Evolutionary conservation across 352 stramenopile species (phyloP).

Genomic region (Pythium brachiatum): DNA sequence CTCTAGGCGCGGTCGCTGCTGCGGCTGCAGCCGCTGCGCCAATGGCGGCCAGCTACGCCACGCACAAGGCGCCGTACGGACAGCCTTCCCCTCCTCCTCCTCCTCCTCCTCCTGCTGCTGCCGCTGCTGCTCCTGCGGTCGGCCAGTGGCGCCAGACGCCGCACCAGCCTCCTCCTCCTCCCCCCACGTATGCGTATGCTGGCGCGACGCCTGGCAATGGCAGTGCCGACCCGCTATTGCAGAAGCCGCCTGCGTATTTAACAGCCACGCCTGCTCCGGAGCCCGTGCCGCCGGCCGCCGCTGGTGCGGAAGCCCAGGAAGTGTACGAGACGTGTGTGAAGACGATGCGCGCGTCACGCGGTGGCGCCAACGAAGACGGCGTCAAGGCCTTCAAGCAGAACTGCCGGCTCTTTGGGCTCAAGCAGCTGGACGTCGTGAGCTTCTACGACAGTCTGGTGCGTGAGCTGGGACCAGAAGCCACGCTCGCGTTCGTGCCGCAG

Average conservation of each 20-base stretch:
- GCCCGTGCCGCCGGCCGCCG: slow-evolving; percentile 45
- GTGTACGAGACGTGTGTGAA: slow-evolving; percentile 55
- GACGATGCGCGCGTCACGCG: slow-evolving; percentile 48
- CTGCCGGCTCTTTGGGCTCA: slow-evolving; percentile 67
- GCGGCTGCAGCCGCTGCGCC: neutral
- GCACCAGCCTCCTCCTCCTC: neutral
- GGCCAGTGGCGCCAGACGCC: slow-evolving; percentile 1
- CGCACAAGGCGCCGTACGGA: slow-evolving; percentile 1
- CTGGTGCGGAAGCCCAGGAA: slow-evolving; percentile 47
- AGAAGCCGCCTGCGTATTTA: slow-evolving; percentile 16
- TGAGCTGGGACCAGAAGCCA: slow-evolving; percentile 59
- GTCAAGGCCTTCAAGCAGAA: slow-evolving; percentile 66
- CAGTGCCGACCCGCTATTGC: neutral
- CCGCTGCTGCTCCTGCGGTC: neutral
- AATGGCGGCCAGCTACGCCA: neutral
- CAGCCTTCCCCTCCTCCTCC: neutral
- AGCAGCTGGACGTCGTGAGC: slow-evolving; percentile 40
- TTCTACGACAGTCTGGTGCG: slow-evolving; percentile 58
- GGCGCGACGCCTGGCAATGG: neutral
- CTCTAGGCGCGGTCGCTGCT: neutral
- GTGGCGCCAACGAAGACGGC: slow-evolving; percentile 58
- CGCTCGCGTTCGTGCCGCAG: slow-evolving; percentile 44
- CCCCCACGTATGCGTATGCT: neutral
- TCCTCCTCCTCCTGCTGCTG: neutral
- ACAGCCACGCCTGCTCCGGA: slow-evolving; percentile 25